Evolutionary conservation across 768 basidiomycete genomes (phyloP).

Genomic region (Phanerochaete sordida): DNA sequence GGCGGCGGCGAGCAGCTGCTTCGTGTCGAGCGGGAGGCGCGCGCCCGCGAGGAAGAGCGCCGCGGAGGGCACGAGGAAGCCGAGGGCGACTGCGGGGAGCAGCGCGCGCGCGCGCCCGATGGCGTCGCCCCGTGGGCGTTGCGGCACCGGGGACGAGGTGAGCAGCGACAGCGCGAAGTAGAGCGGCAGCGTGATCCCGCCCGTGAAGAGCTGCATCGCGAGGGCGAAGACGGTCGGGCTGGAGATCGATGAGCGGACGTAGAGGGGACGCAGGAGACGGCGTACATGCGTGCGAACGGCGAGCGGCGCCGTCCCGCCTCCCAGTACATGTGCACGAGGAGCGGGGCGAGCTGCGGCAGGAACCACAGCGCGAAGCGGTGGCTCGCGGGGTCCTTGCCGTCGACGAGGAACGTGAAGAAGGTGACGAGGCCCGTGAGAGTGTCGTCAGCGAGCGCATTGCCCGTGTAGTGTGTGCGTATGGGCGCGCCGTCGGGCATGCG

Average conservation of each 20-base stretch:
- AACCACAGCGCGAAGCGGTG: slow-evolving; percentile 10
- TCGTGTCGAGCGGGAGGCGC: background rate
- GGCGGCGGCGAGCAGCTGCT: slow-evolving; percentile 9
- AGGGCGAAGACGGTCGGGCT: slow-evolving; percentile 7
- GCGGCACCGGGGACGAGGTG: background rate
- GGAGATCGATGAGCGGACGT: background rate
- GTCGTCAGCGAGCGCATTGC: background rate
- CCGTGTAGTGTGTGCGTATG: slow-evolving; percentile 5
- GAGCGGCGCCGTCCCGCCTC: slow-evolving; percentile 1
- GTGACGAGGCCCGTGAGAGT: slow-evolving; percentile 3
- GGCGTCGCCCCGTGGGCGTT: background rate
- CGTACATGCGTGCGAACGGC: background rate
- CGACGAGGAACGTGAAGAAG: slow-evolving; percentile 4
- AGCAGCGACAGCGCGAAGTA: slow-evolving; percentile 1
- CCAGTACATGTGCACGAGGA: slow-evolving; percentile 10
- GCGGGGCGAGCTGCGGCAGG: slow-evolving; percentile 5
- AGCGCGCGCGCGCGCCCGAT: slow-evolving; percentile 2
- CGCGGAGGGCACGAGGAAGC: slow-evolving; percentile 4
- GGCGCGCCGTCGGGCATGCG: slow-evolving; percentile 7
- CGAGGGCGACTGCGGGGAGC: slow-evolving; percentile 1
- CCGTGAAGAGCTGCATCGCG: slow-evolving; percentile 6
- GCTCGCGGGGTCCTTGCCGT: slow-evolving; percentile 8
- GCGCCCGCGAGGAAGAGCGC: slow-evolving; percentile 2
- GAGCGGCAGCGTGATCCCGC: slow-evolving; percentile 7
- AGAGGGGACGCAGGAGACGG: background rate